These are phyloP conservation scores for Sextonia rubra DNA, from an alignment of 164 flowering plant species.

Conservation along the genomic window DNA sequence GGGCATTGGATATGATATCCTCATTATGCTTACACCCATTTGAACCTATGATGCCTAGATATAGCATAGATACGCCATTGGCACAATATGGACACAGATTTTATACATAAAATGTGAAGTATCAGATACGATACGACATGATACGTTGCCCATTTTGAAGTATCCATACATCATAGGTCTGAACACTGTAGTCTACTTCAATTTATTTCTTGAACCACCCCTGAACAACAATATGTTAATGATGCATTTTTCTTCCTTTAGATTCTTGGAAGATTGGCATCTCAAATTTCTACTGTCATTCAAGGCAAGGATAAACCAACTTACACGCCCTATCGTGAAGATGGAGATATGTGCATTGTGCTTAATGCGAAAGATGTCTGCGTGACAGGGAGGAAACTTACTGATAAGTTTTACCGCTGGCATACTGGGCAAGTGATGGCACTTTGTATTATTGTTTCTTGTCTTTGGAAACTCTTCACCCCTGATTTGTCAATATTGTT, in stretches of 20 bases:
- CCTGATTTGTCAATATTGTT: constrained; percentile 1
- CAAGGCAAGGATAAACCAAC: constrained; percentile 97
- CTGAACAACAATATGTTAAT: too few species aligned
- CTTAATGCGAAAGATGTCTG: constrained; percentile 83
- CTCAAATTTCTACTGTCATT: constrained; percentile 77
- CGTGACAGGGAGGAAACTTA: constrained; percentile 86
- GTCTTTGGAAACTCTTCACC: background rate
- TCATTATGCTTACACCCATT: too few species aligned
- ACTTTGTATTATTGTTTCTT: background rate
- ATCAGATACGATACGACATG: too few species aligned
- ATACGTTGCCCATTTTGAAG: too few species aligned
- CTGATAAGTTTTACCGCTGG: constrained; percentile 73
- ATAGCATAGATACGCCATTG: too few species aligned
- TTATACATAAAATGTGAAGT: too few species aligned
- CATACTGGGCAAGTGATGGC: constrained; percentile 84
- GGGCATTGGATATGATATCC: too few species aligned
- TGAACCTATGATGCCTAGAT: too few species aligned
- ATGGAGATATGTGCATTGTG: constrained; percentile 95
- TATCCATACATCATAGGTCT: too few species aligned
- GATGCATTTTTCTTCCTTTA: constrained; percentile 12
- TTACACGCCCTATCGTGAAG: constrained; percentile 79
- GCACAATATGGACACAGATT: too few species aligned
- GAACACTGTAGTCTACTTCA: background rate
- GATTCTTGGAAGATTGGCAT: constrained; percentile 90
- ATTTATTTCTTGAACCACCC: too few species aligned